Evolutionary conservation across 2,329 filamentous ascomycete genomes (phyloP).

Genomic region (Pleomassaria siparia): DNA sequence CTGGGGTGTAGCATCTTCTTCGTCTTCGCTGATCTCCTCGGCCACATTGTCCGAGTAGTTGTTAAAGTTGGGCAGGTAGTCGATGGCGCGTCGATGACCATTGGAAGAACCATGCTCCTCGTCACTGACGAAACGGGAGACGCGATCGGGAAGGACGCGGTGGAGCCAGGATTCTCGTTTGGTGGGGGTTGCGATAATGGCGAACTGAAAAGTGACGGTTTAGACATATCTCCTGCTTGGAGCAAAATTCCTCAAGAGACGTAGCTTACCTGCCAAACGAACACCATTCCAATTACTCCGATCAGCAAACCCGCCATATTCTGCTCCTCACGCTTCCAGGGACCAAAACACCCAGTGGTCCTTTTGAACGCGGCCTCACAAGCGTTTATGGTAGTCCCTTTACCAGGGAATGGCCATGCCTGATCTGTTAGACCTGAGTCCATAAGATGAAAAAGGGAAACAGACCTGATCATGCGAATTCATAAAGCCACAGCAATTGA

Average conservation of each 20-base stretch:
- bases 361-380: slow-evolving; percentile 55
- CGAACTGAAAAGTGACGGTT: slow-evolving; percentile 21
- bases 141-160: slow-evolving; percentile 29
- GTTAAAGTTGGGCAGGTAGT: slow-evolving; percentile 30
- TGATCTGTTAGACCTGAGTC: too few species aligned
- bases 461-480: slow-evolving; percentile 59
- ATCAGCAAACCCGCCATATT: slow-evolving; percentile 58
- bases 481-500: slow-evolving; percentile 67
- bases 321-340: slow-evolving; percentile 61
- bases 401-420: slow-evolving; percentile 62
- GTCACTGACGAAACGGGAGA: slow-evolving; percentile 35
- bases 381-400: slow-evolving; percentile 29
- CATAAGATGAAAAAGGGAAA: too few species aligned
- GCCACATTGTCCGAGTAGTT: slow-evolving; percentile 34
- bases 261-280: slow-evolving; percentile 35
- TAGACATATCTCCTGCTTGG: not conserved
- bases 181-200: slow-evolving; percentile 34
- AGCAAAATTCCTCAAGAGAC: not conserved
- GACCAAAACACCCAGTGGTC: slow-evolving; percentile 51
- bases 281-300: slow-evolving; percentile 45
- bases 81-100: slow-evolving; percentile 27
- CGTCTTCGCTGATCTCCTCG: slow-evolving; percentile 23
- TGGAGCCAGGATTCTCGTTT: slow-evolving; percentile 36
- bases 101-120: slow-evolving; percentile 25
- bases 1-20: slow-evolving; percentile 12